Evolutionary conservation across 441 rosid species (phyloP), one percentile per base, ranked within the genome.

Genomic region (Kokia cookei): DNA sequence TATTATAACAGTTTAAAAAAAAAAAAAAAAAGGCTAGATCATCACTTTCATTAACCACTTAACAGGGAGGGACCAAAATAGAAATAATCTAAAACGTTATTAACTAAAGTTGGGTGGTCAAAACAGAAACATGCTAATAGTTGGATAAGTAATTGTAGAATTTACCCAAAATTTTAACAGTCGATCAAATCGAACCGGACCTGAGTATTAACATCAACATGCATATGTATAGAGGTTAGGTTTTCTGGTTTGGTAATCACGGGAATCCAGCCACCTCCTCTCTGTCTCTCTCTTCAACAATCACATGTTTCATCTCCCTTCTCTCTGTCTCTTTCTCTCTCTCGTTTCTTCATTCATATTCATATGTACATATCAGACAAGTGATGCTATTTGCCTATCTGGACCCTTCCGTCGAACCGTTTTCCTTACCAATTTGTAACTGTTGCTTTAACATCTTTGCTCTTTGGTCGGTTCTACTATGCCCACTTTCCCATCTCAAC

Each of bases 271-370:
- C 77, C 82, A 75, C 73, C 78, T 65, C 74, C 78, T 40, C 7
- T 35, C 70, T 45, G 3, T 65, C 80, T 40, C 13, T 61, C 70
- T 65, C 12, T 65, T 47, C 53, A 37, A 47, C 37, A 26, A 15
- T 85, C 86, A 82, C 86, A 78, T 79, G 86, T 80, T 83, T 70
- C 77, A 81, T 70, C 77, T 83, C 12, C 43, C 43, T 29, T 5
- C 27, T 29, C 73, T 82, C 61, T 77, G 72, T 76, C 50, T 37
- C 69, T 26, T 58, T 22, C 2, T 15, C 69, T 26, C 63, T 22
- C 2, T 15, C 57, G 66, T 43, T 42, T n/a, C 61, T 40, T 19
- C 63, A 73, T 22, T 64, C 32, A n/a, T 35, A 65, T 27, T 19
- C 63, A 73, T 12, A 45, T 35, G 37, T 63, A 62, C 43, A 42